Percentiles rank a stretch among this genome's conserved stretches.
Conservation (phyloP, 306 rosid species). For the Arachis stenosperma region DNA sequence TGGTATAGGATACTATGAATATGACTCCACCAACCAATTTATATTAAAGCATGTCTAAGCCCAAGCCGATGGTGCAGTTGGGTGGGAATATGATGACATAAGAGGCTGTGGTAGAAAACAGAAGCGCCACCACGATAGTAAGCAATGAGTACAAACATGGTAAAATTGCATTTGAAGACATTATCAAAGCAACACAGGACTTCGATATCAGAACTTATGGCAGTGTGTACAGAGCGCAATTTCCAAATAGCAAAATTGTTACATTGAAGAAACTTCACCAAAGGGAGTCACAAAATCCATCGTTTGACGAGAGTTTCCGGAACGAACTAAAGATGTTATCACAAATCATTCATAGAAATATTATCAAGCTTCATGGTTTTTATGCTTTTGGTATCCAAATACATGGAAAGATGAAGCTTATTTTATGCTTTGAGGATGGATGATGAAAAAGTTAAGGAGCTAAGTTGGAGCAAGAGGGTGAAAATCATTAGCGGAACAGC, state of each 20-base stretch:
- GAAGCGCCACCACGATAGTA: too few relatives aligned
- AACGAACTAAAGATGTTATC: constrained; percentile 15
- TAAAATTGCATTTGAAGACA: constrained; percentile 33
- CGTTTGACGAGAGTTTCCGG: constrained; percentile 2
- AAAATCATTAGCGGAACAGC: background rate
- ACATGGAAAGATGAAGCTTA: constrained; percentile 32
- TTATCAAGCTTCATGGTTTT: constrained; percentile 15
- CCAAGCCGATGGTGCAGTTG: too few relatives aligned
- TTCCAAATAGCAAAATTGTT: background rate
- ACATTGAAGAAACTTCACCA: constrained; percentile 17
- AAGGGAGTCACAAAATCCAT: constrained; percentile 1
- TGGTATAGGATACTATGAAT: too few relatives aligned
- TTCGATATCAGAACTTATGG: constrained; percentile 6
- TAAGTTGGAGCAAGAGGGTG: constrained; percentile 20
- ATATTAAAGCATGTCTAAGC: too few relatives aligned
- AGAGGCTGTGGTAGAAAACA: too few relatives aligned
- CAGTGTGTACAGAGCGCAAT: constrained; percentile 5
- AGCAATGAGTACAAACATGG: background rate
- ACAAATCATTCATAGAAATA: constrained; percentile 1
- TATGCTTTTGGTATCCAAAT: constrained; percentile 28
- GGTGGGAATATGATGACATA: too few relatives aligned
- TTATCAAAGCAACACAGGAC: constrained; percentile 12
- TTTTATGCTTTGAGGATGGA: background rate
- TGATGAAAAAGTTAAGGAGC: background rate
- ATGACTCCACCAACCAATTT: too few relatives aligned